A percentile compares a stretch with the other conserved stretches of the same genome.
Evolutionary conservation across 371 early-diverging fungal genomes (phyloP).

Genomic region (Mortierella sp.): DNA sequence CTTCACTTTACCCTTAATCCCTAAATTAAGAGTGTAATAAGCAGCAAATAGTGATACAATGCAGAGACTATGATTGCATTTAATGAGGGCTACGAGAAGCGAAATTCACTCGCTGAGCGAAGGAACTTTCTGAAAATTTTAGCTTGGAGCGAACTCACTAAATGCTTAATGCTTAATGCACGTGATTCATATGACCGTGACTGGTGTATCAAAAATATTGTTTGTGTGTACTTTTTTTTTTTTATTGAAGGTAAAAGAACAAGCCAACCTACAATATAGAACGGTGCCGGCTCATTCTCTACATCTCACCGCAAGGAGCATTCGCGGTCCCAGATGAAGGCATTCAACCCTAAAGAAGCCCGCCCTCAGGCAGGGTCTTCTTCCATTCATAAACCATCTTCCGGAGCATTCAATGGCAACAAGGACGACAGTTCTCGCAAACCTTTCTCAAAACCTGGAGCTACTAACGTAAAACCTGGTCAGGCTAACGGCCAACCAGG

Average conservation of each 20-base stretch:
- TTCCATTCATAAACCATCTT: not conserved
- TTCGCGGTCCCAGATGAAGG: conserved; percentile 10
- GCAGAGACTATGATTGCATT: too few relatives aligned
- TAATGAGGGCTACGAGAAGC: too few relatives aligned
- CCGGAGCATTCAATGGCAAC: not conserved
- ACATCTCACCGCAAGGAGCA: not conserved
- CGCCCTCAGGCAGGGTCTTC: not conserved
- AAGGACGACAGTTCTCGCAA: conserved; percentile 12
- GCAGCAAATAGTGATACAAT: too few relatives aligned
- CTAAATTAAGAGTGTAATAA: too few relatives aligned
- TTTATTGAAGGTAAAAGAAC: not conserved
- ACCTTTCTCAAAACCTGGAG: conserved; percentile 26
- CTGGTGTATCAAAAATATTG: not conserved
- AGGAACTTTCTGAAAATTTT: too few relatives aligned
- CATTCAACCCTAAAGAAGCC: conserved; percentile 16
- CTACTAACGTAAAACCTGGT: not conserved
- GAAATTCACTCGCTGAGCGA: too few relatives aligned
- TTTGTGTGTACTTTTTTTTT: conserved; percentile 1
- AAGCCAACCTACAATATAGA: not conserved
- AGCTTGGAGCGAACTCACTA: too few relatives aligned
- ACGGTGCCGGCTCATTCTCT: not conserved
- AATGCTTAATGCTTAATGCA: not conserved
- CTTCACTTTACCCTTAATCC: too few relatives aligned
- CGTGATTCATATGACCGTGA: not conserved
- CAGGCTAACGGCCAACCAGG: not conserved